Base-by-base conservation (phyloP, 192 early-diverging fungal genomes). In the Pilobolus umbonatus region DNA sequence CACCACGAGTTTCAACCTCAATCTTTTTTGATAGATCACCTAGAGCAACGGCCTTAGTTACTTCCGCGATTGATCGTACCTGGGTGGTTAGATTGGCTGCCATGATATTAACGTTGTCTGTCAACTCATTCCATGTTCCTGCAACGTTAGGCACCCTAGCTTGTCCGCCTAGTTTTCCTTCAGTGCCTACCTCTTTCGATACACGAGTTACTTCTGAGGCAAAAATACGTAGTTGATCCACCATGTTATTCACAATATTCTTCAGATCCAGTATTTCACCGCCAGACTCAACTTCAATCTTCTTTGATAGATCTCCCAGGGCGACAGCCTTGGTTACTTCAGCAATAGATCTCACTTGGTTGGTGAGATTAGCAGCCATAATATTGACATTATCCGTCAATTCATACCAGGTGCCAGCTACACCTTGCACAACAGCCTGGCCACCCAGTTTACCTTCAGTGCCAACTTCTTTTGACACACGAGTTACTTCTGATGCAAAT, bases 91-190 rank as follows among this genome's bases (percentile, higher is more conserved):
- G 58, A 53, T 84, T 84, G 44, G 60, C 53, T 4, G 79, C 82
- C 82, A 84, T 84, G 62, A 61, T 74, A 55, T 84, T 84, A 65
- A 84, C 87, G 55, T 86, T 86, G 30, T 76, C 71, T 3, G 87
- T 88, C 10, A 88, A 66, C 31, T 89, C 89, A 38, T 79, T 78
- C 89, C 89, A 91, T 0, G 80, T 80, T n/a, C 89, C 89, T 19
- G 79, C 82, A 0, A 88, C 87, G 49, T 80, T 84, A 0, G 62
- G 61, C 0, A 91, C 89, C 14, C 77, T 73, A 0, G 86, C 87
- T 60, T 89, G 86, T 22, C 77, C 89, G 35, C 89, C 89, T 30
- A 91, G 68, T 45, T 84, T 85, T 34, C 89, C 89, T 40, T 88
- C 82, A 0, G 76, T 84, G 38, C 85, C 85, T 8, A 87, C 85